Base-by-base conservation (phyloP, 2,329 filamentous ascomycete species). In the Leptographium procerum region DNA sequence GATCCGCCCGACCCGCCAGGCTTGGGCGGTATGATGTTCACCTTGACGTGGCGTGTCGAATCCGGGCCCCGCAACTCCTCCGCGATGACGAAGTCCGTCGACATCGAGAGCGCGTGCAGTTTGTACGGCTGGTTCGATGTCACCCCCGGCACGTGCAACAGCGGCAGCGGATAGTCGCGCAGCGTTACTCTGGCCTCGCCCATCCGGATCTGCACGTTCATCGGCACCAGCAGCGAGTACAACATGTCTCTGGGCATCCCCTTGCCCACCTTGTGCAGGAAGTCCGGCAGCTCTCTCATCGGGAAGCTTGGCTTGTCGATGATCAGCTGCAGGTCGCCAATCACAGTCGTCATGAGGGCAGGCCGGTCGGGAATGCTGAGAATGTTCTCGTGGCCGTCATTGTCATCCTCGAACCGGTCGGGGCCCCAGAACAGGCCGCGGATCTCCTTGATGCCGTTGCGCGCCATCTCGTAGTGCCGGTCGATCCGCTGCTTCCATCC, bases 291-390 rank as follows among this genome's bases (percentile, higher is more conserved):
- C 14, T 96, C 85, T 3, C 83, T 78, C 60, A 95, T 75, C 0
- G 91, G 87, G 68, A 99, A 99, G 0, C 89, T 92, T 0, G 94
- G 94, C 69, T 96, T 96, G 71, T 97, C 94, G 60, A 99, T 78
- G 34, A 84, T 77, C 58, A 99, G 79, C 62, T 92, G 87, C 34
- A 99, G 76, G 68, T 99, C 92, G 61, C 85, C 90, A 64, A 97
- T 84, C 50, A 89, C 74, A 7, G 89, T 79, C 3, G 86, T 82
- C 84, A 95, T 86, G 16, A 99, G 77, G 9, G 88, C 88, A 19
- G 94, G 92, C 31, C 94, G 82, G 63, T 89, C 84, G 4, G 91
- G 91, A 57, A 96, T 86, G 55, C 89, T 86, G 10, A 99, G 79
- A 57, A 99, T 89, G 36, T 83, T 87, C 71, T 99, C 94, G 7